Conservation (phyloP, 768 basidiomycete species). For the Russula lepida region DNA sequence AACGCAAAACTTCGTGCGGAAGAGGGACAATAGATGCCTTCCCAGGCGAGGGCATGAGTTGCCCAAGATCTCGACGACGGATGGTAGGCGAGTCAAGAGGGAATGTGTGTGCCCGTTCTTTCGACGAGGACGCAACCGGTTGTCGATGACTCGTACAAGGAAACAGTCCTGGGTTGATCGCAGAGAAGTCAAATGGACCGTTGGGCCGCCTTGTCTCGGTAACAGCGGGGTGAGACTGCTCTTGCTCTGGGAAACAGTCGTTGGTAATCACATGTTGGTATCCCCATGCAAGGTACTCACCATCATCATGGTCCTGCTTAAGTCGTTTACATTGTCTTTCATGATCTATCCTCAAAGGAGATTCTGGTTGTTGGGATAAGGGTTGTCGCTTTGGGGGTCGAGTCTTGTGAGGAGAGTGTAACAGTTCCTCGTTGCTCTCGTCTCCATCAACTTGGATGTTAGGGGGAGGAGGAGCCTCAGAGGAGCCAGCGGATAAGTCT, state of each 20-base stretch:
- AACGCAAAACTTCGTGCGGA: slow-evolving; percentile 12
- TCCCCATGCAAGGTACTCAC: background rate
- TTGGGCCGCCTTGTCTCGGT: background rate
- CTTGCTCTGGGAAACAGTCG: background rate
- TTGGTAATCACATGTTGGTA: background rate
- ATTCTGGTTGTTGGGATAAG: background rate
- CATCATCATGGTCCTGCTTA: slow-evolving; percentile 5
- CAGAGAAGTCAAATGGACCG: slow-evolving; percentile 20
- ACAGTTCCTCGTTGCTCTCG: slow-evolving; percentile 2
- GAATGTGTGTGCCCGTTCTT: slow-evolving; percentile 14
- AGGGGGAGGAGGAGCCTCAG: background rate
- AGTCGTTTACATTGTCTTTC: slow-evolving; percentile 7
- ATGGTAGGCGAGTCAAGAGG: slow-evolving; percentile 14
- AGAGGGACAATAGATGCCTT: slow-evolving; percentile 7
- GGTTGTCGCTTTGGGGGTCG: slow-evolving; percentile 5
- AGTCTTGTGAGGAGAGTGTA: slow-evolving; percentile 5
- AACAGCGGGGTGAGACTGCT: background rate
- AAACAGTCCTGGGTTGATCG: background rate
- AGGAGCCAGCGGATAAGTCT: background rate
- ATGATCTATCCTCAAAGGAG: background rate
- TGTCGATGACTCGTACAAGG: background rate
- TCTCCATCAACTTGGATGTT: background rate
- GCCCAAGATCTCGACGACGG: slow-evolving; percentile 7
- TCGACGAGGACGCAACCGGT: background rate
- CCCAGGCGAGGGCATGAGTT: slow-evolving; percentile 9